Evolutionary conservation across 345 rosid genomes (phyloP), one percentile per base, ranked within the genome.

Genomic region (Eutrema yunnanense): DNA sequence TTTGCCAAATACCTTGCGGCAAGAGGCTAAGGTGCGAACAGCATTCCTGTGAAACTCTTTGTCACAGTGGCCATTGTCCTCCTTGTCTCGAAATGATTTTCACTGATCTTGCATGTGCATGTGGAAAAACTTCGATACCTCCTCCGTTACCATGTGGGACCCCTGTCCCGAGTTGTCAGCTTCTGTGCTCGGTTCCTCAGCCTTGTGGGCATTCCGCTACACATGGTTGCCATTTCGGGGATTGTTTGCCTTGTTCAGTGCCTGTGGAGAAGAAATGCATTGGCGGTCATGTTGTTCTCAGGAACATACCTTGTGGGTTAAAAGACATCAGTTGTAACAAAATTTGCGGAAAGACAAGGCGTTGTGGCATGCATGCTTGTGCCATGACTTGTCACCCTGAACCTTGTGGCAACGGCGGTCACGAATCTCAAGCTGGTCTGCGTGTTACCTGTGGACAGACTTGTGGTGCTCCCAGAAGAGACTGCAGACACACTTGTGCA

Each of bases 91-190:
- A 88, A 63, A 92, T 88, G 5, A 88, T 92, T 40, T 89, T 92
- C 61, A 78, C 81, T 4, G 98, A 92, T 85, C 73, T 89, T 78
- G 83, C 84, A 12, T 92, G 96, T 82, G 94, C 98, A 4, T 92
- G 94, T 74, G 88, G 98, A 49, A 82, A 78, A 81, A 89, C 89
- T 50, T 85, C 89, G 22, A 86, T 92, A 59, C 90, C 96, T 78
- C 98, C 98, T 67, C 98, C 98, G 44, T 73, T 87, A 80, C 94
- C 96, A 11, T 89, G 98, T 52, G 98, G 96, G 30, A 90, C 96
- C 3, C 87, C 87, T 66, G 78, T 78, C 0, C 98, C 95, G 64
- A 80, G 86, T 8, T 92, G 96, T 69, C 94, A 89, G 76, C 86
- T 89, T 22, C 86, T 88, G 12, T 92, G 96, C 69, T 81, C 84